Percentiles rank a stretch among this genome's conserved stretches.
Evolutionary conservation across 192 early-diverging fungal species (phyloP).

Genomic region (Backusella australiensis): DNA sequence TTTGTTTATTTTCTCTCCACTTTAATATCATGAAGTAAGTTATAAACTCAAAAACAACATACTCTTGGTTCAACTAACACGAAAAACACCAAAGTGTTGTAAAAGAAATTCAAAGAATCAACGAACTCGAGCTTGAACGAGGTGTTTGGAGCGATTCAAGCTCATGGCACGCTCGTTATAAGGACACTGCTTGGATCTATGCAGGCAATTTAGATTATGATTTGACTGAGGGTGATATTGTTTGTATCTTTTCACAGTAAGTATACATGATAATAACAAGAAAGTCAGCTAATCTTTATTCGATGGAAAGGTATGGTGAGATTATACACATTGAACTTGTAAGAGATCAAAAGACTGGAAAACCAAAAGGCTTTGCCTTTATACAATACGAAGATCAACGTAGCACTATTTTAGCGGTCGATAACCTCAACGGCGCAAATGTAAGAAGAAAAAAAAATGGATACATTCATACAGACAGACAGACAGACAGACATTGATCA

Average conservation of each 20-base stretch:
- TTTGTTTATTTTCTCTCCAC: background rate
- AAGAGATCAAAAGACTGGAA: constrained; percentile 84
- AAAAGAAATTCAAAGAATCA: constrained; percentile 83
- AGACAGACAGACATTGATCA: background rate
- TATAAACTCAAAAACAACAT: background rate
- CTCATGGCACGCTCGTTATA: constrained; percentile 92
- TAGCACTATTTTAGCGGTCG: constrained; percentile 88
- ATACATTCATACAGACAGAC: background rate
- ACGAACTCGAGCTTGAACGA: constrained; percentile 59
- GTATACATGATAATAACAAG: background rate
- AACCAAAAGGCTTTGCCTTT: constrained; percentile 84
- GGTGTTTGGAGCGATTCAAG: constrained; percentile 51
- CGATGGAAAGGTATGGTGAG: constrained; percentile 71
- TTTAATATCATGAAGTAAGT: background rate
- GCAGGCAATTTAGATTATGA: constrained; percentile 81
- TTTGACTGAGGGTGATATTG: constrained; percentile 90
- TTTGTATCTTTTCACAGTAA: constrained; percentile 92
- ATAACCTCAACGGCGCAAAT: constrained; percentile 88
- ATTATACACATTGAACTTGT: constrained; percentile 88
- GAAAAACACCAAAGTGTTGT: constrained; percentile 55
- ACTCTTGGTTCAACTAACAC: background rate
- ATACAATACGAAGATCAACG: constrained; percentile 92
- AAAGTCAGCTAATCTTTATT: background rate
- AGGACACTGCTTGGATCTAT: constrained; percentile 89
- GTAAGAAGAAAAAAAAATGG: constrained; percentile 26